Evolutionary conservation across 257 asterid genomes (phyloP), one percentile per base, ranked within the genome.

Genomic region (Euphrasia confusa): DNA sequence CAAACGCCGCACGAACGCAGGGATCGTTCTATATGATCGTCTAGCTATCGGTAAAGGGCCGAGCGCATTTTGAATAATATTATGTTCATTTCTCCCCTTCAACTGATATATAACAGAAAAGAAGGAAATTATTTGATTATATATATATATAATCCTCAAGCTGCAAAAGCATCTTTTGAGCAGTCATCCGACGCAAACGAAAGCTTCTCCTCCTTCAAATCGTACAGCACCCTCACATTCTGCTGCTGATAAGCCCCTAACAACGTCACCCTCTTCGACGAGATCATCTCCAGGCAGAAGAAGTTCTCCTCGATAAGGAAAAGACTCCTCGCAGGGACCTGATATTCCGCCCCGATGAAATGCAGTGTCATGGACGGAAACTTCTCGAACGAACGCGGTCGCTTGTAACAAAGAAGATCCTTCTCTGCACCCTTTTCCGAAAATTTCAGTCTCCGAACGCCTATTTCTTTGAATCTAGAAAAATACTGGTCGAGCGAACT

Each of bases 181-280:
- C 81, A 76, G 40, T 72, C 71, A 57, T 72, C 71, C 0, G 62
- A 54, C 3, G 76, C 78, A 56, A 77, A 77, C 4, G 72, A 66
- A 60, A 77, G 71, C 75, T 30, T 56, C 7, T 63, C 65, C 1
- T 28, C 55, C 58, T 58, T 67, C 68, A 69, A 54, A 66, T 72
- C 78, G 13, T 68, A 77, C 48, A 72, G 32, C 0, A 72, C 35
- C 26, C 78, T 72, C 68, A 62, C 58, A 60, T 72, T 69, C 35
- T 47, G 48, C 54, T 77, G 81, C 62, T 77, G 81, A 59, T 56
- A 63, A 13, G 76, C 78, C 47, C 81, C 81, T 64, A 72, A 11
- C 15, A 71, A 17, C 0, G 66, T 63, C 21, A 32, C 5, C 13
- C 13, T 37, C 1, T 13, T 47, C 2, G 69, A 64, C 30, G 3